These are phyloP conservation scores for Talaromyces albobiverticillius DNA, from an alignment of 2,329 filamentous ascomycete species.

Conservation along the genomic window DNA sequence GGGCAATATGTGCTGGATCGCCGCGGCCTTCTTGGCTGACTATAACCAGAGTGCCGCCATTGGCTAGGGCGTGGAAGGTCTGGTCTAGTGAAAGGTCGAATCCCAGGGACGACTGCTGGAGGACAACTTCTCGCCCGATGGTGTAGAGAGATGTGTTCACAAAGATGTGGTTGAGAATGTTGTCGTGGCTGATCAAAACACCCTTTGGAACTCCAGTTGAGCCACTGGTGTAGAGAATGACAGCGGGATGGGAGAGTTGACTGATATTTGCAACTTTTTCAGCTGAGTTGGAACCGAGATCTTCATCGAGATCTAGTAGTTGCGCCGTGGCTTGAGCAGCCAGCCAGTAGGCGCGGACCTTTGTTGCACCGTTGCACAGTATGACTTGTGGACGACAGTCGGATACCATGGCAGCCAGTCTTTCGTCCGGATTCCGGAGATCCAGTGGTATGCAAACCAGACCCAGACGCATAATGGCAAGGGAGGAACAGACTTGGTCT, in stretches of 20 bases:
- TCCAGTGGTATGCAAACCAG: conserved; percentile 40
- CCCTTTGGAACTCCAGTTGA: conserved; percentile 37
- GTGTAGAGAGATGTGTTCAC: conserved; percentile 8
- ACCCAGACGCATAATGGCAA: conserved; percentile 40
- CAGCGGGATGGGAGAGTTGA: not conserved
- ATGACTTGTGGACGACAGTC: conserved; percentile 29
- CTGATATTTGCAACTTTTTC: not conserved
- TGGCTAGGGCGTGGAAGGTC: conserved; percentile 16
- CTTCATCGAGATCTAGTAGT: not conserved
- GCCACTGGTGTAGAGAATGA: conserved; percentile 28
- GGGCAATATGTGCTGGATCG: conserved; percentile 11
- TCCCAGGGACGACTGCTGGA: conserved; percentile 15
- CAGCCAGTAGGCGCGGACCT: not conserved
- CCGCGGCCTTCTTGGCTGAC: conserved; percentile 6
- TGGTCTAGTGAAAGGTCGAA: conserved; percentile 19
- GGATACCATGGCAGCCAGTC: conserved; percentile 30
- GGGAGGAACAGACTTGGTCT: conserved; percentile 7
- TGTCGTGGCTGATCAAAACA: conserved; percentile 21
- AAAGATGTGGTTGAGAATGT: conserved; percentile 23
- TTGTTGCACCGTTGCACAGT: conserved; percentile 24
- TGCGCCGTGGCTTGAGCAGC: not conserved
- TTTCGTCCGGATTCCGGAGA: conserved; percentile 23
- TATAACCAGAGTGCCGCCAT: conserved; percentile 18
- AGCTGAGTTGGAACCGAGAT: not conserved
- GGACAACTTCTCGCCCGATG: conserved; percentile 11